Evolutionary conservation across 352 stramenopile genomes (phyloP).

Genomic region (Aphanomyces stellatus): DNA sequence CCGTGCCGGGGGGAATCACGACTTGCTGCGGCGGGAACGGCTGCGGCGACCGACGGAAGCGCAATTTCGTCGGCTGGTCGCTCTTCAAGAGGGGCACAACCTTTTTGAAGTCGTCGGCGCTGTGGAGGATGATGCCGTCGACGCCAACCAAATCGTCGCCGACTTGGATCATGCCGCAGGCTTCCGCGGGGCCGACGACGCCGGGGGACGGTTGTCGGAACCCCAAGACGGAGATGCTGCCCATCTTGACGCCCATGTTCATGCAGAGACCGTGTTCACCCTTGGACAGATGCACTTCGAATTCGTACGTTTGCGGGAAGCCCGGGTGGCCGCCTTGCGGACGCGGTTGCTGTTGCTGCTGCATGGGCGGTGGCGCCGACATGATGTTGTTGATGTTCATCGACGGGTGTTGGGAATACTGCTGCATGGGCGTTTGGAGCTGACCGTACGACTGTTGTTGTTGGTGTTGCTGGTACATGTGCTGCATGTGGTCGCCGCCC

Average conservation of each 20-base stretch:
- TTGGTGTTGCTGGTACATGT: not conserved
- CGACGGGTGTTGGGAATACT: not conserved
- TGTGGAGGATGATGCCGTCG: constrained; percentile 68
- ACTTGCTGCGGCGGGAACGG: constrained; percentile 24
- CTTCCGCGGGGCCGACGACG: constrained; percentile 72
- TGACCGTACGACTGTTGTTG: constrained; percentile 6
- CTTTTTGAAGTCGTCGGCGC: constrained; percentile 69
- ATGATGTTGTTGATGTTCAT: constrained; percentile 14
- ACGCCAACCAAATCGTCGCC: constrained; percentile 75
- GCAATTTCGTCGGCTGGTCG: constrained; percentile 59
- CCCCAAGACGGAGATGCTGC: constrained; percentile 71
- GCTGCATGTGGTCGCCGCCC: not conserved
- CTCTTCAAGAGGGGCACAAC: constrained; percentile 79
- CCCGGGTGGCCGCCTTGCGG: not conserved
- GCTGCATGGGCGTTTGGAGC: not conserved
- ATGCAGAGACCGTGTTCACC: constrained; percentile 81
- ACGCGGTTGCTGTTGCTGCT: not conserved
- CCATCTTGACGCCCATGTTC: constrained; percentile 83
- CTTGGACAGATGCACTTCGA: constrained; percentile 81
- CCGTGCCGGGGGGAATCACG: not conserved
- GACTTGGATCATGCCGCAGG: constrained; percentile 65
- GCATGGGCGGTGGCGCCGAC: not conserved
- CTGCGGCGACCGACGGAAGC: constrained; percentile 43
- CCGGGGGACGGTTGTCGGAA: constrained; percentile 65
- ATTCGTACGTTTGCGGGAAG: constrained; percentile 41